Evolutionary conservation across 192 early-diverging fungal genomes (phyloP), one percentile per base, ranked within the genome.

Genomic region (Paraglomus brasilianum): DNA sequence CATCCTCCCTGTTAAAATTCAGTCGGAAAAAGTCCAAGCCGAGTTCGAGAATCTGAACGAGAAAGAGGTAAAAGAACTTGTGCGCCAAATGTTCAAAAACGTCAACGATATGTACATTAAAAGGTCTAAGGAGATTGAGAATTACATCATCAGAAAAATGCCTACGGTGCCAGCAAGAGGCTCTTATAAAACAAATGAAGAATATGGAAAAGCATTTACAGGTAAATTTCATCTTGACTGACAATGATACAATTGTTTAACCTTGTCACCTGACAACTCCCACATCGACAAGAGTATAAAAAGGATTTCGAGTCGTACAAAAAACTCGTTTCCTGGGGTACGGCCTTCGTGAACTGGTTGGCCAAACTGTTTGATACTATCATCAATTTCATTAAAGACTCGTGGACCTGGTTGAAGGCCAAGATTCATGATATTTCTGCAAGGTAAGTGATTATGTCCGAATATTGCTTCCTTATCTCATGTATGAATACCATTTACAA

Each of bases 391-490:
- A 21, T 55, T 47, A 47, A 47, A 47, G 15, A 15, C 46, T 15
- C 15, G 46, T 47, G 46, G 46, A 47, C 46, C 15, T 47, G 46
- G 46, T 11, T 47, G n/a, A 15, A 55, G 17, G 17, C 7, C 52
- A 55, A 55, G 17, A 7, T 55, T 11, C 52, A 17, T 17, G 52
- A 55, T 55, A 55, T 11, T 55, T 55, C 52, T 55, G 52, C 52
- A 55, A 55, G 24, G 52, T 55, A 55, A 55, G 24, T 55, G 52
- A 55, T 55, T 17, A 55, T 55, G 52, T 55, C 52, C 24, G 17
- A 55, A 55, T 55, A 8, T 7, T 55, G 17, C 52, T 55, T 55
- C 24, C 17, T 6, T 55, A 55, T 55, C 52, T 55, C 17, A 55
- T 17, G 24, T 11, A 55, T 17, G 52, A 24, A 55, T 55, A 6